Evolutionary conservation across 169 alveolate species (phyloP).

Genomic region (Eimeria sp.): DNA sequence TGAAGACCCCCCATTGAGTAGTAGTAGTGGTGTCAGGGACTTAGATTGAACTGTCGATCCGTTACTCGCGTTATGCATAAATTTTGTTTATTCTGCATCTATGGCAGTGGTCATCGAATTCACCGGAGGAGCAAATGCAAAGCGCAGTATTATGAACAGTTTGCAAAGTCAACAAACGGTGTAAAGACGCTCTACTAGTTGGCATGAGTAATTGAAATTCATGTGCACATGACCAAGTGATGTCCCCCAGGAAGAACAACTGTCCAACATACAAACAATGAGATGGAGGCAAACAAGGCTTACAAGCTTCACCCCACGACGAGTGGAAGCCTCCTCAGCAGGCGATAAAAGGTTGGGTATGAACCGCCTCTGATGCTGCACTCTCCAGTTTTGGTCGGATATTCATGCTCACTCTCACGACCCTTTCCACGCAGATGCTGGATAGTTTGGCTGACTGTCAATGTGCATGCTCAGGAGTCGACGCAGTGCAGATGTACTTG

Average conservation of each 20-base stretch:
- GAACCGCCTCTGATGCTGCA: neutral
- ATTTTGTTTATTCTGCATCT: no score
- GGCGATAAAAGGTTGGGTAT: neutral
- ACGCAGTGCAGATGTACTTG: neutral
- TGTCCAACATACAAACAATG: neutral
- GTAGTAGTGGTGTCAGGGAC: neutral
- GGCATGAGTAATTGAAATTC: neutral
- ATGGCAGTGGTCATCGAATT: neutral
- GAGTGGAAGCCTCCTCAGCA: neutral
- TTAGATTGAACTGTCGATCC: neutral
- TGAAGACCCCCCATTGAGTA: neutral
- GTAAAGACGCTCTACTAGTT: neutral
- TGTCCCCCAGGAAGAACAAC: neutral
- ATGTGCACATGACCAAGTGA: neutral
- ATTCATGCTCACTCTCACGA: neutral
- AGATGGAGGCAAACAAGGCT: neutral
- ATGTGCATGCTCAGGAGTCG: neutral
- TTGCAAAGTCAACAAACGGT: neutral
- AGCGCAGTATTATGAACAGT: neutral
- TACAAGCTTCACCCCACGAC: neutral
- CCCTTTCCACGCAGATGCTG: neutral
- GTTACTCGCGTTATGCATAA: no score
- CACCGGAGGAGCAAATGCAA: neutral
- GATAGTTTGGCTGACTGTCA: neutral
- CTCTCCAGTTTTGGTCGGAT: neutral